Percentiles rank a stretch among this genome's conserved stretches.
These are phyloP conservation scores for Pichia gijzeniarum DNA, from an alignment of 805 yeast genomes.

Conservation along the genomic window DNA sequence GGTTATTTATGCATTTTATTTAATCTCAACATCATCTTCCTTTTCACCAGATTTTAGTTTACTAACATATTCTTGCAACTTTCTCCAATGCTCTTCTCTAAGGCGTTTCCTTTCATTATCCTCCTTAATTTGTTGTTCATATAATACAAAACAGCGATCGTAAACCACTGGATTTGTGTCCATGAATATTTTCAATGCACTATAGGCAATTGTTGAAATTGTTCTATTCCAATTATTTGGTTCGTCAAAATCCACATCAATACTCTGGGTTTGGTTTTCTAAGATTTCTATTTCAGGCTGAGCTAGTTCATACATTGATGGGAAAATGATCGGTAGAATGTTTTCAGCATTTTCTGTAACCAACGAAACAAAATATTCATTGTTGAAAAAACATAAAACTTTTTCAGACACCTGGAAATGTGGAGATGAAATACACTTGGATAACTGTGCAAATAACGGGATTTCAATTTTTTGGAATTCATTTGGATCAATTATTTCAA, in stretches of 20 bases:
- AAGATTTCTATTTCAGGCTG: slow-evolving; percentile 30
- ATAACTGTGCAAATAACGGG: slow-evolving; percentile 88
- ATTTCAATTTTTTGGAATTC: slow-evolving; percentile 90
- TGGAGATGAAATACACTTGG: slow-evolving; percentile 88
- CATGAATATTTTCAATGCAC: slow-evolving; percentile 85
- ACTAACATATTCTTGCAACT: slow-evolving; percentile 55
- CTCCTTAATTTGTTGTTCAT: slow-evolving; percentile 72
- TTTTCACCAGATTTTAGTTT: slow-evolving; percentile 25
- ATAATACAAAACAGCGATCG: slow-evolving; percentile 86
- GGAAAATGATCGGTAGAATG: slow-evolving; percentile 85
- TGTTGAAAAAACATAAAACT: slow-evolving; percentile 89
- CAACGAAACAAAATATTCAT: slow-evolving; percentile 84
- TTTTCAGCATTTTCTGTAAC: slow-evolving; percentile 91
- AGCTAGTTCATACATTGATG: slow-evolving; percentile 82
- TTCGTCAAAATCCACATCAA: slow-evolving; percentile 38
- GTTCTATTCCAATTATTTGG: slow-evolving; percentile 83
- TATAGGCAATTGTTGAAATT: slow-evolving; percentile 83
- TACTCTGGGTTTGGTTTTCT: slow-evolving; percentile 23
- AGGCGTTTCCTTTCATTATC: slow-evolving; percentile 57
- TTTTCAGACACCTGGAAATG: slow-evolving; percentile 98
- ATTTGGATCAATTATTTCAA: slow-evolving; percentile 90
- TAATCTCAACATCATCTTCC: slow-evolving; percentile 55
- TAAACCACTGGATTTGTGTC: slow-evolving; percentile 87
- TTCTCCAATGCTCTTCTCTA: slow-evolving; percentile 64
- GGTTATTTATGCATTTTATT: slow-evolving; percentile 8